Evolutionary conservation across 179 eudicot genomes (phyloP), one percentile per base, ranked within the genome.

Genomic region (Camellia oleifera): DNA sequence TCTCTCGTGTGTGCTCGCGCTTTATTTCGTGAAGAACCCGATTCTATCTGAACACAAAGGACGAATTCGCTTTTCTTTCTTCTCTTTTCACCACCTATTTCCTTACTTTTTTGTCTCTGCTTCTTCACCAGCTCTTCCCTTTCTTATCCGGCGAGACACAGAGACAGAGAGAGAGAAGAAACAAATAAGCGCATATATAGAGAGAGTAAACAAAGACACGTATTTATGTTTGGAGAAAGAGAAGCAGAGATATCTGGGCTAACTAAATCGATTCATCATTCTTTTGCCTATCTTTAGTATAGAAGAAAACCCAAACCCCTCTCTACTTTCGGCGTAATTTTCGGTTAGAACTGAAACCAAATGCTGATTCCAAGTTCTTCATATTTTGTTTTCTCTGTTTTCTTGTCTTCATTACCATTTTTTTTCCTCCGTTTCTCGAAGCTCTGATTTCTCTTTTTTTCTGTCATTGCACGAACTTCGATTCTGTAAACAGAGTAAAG

Each of bases 21-120:
- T 73, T 67, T 79, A 46, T 74, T 68, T 72, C 44, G 79, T 61
- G 81, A 77, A 81, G 86, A 84, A 84, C 86, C 86, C 18, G 83
- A 84, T 84, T 84, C 83, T 76, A 32, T 32, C 78, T 81, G 69
- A 23, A 23, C 81, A 61, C 45, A 32, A 72, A 58, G 63, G 81
- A 77, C 83, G 77, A 65, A 72, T 80, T 81, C 61, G 74, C 84
- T 81, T 81, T 78, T 67, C 75, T 82, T 82, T 68, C 75, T 9
- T 44, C 61, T 64, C 83, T 61, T 77, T 79, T 60, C 45, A 50
- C 65, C 5, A 13, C 53, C 48, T 75, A 20, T 60, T 72, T 45
- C 4, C 52, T 60, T 4, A 17, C 15, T 50, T 75, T 76, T 54
- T 76, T 68, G 65, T 40, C 67, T 40, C 60, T 56, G 48, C 18